Conservation (phyloP, 345 rosid genomes). For the Passiflora organensis region DNA sequence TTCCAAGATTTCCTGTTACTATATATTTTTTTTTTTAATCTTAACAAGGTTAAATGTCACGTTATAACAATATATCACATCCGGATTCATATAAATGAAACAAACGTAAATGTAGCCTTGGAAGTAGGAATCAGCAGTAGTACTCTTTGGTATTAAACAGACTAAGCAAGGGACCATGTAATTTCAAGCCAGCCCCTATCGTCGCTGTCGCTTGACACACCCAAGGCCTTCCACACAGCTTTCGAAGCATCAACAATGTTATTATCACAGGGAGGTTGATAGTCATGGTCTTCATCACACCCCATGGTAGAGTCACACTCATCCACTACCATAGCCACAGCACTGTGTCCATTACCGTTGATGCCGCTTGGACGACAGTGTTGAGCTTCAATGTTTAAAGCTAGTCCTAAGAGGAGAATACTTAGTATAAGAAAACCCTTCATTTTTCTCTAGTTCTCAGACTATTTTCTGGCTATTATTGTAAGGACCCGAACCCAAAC, state of each 20-base stretch:
- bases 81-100: no score
- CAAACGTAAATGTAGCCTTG: no score
- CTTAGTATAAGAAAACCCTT: no score
- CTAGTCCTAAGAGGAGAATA: not conserved
- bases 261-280: slow-evolving; percentile 25
- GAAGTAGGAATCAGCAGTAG: no score
- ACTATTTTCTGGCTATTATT: no score
- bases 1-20: no score
- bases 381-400: not conserved
- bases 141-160: no score
- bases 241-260: slow-evolving; percentile 27
- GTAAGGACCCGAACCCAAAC: no score
- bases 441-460: no score
- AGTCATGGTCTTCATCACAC: slow-evolving; percentile 22
- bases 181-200: slow-evolving; percentile 29
- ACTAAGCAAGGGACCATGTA: slow-evolving; percentile 33
- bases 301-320: slow-evolving; percentile 32
- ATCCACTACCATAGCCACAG: slow-evolving; percentile 28
- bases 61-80: no score
- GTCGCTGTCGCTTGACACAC: slow-evolving; percentile 4
- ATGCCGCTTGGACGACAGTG: slow-evolving; percentile 6
- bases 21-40: no score
- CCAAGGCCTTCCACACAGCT: slow-evolving; percentile 37
- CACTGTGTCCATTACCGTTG: slow-evolving; percentile 22
- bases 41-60: no score